phyloP scores from a whole-genome alignment of 1,284 basidiomycete genomes.

The Boletellus deceptivus region DNA sequence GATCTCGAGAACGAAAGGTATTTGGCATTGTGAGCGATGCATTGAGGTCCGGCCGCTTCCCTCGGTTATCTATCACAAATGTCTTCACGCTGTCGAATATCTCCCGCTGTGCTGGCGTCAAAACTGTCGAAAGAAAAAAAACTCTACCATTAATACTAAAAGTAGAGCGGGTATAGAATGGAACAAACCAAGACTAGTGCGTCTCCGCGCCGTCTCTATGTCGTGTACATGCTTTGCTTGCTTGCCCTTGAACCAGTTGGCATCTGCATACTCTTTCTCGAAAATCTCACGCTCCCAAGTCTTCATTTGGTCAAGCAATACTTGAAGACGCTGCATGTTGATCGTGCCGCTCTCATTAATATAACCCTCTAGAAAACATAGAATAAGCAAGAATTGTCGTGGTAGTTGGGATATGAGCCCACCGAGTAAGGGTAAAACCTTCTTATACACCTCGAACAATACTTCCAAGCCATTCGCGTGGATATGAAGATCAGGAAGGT shows the following conservation, averaged over 20 bases:
- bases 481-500: constrained; percentile 95
- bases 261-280: constrained; percentile 85
- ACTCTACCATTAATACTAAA: not conserved
- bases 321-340: constrained; percentile 77
- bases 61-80: constrained; percentile 64
- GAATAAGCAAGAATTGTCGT: not conserved
- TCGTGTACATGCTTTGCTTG: constrained; percentile 70
- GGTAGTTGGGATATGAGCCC: constrained; percentile 22
- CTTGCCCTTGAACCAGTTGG: constrained; percentile 90
- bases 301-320: constrained; percentile 86
- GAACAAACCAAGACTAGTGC: constrained; percentile 50
- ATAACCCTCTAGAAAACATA: constrained; percentile 70
- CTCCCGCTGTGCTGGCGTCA: constrained; percentile 70
- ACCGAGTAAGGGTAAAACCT: constrained; percentile 81
- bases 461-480: constrained; percentile 94
- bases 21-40: constrained; percentile 66
- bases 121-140: constrained; percentile 41
- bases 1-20: constrained; percentile 73
- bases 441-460: constrained; percentile 95
- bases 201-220: constrained; percentile 51
- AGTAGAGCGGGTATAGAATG: not conserved
- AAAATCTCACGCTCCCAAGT: constrained; percentile 88
- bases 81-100: constrained; percentile 75
- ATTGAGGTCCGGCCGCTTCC: constrained; percentile 38
- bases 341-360: constrained; percentile 90